Evolutionary conservation across 2,329 filamentous ascomycete genomes (phyloP), one percentile per base, ranked within the genome.

Genomic region (Colletotrichum sojae): DNA sequence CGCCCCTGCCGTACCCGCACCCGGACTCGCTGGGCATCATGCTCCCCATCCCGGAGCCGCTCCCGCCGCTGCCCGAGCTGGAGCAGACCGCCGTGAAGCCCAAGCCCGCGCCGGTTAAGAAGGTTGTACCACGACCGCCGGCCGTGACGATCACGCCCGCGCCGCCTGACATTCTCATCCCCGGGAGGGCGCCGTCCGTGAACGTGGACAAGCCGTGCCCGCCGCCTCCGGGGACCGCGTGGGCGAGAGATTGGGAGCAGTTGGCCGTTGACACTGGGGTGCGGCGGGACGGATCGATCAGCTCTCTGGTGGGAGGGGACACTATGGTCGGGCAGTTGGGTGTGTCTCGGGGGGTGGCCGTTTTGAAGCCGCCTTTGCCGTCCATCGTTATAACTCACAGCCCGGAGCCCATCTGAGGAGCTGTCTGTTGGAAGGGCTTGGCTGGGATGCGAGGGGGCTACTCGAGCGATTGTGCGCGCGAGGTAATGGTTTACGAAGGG

Each of bases 241-340:
- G 71, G 71, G 68, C 71, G 18, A 60, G 46, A 8, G 71, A 72
- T 39, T 72, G 71, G 71, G 71, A 72, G 22, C 64, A 71, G 48
- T 43, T 72, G 20, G 69, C 71, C 18, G 71, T 63, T 8, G 71
- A 72, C 43, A 36, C 69, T 1, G 69, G 71, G 12, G 69, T 71
- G 2, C 60, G 54, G 15, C 61, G 71, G 53, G 69, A 66, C 46
- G 69, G 53, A 9, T 71, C 70, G 3, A 51, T 63, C 5, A 71
- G 69, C 48, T 69, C 68, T 6, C 52, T 64, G n/a, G 46, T 27
- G 16, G 65, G 49, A 12, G 63, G 57, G 25, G 64, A 48, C 6
- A 64, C 43, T 31, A 56, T 36, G 6, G 45, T 31, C n/a, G 57
- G 68, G 13, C 27, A 68, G 22, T 40, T 36, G 12, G 58, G 64